Conservation (phyloP, 1,284 basidiomycete genomes). For the Lentinula novae-zelandiae region DNA sequence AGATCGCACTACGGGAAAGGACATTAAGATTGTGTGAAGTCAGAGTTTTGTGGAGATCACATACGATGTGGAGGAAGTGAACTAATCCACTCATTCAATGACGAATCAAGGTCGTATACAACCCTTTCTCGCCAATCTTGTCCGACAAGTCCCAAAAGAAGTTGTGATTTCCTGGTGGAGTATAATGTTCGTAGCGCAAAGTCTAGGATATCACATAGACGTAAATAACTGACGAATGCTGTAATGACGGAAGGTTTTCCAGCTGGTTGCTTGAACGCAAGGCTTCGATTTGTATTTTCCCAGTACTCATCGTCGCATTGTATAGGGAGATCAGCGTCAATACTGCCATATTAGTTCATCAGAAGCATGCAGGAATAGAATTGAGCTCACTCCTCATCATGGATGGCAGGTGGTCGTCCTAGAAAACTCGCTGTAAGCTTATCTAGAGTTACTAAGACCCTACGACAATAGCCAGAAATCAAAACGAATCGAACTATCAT, state of each 20-base stretch:
- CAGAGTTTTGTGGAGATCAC: neutral
- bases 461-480: slow-evolving; percentile 19
- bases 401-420: slow-evolving; percentile 70
- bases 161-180: slow-evolving; percentile 46
- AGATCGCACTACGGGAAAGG: neutral
- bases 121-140: slow-evolving; percentile 31
- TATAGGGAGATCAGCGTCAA: slow-evolving; percentile 63
- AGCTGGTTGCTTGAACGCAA: slow-evolving; percentile 44
- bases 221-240: slow-evolving; percentile 49
- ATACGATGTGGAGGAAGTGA: slow-evolving; percentile 14
- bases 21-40: neutral
- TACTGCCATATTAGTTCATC: neutral
- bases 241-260: slow-evolving; percentile 43
- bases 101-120: slow-evolving; percentile 14
- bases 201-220: slow-evolving; percentile 55
- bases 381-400: slow-evolving; percentile 68
- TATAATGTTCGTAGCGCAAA: slow-evolving; percentile 52
- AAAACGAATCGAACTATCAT: no score
- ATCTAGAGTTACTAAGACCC: slow-evolving; percentile 57
- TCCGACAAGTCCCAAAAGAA: slow-evolving; percentile 47
- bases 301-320: slow-evolving; percentile 71
- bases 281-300: slow-evolving; percentile 39
- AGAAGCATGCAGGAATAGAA: neutral
- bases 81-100: slow-evolving; percentile 14
- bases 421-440: slow-evolving; percentile 59